Evolutionary conservation across 768 basidiomycete genomes (phyloP).

Genomic region (Rhizopogon sp.): DNA sequence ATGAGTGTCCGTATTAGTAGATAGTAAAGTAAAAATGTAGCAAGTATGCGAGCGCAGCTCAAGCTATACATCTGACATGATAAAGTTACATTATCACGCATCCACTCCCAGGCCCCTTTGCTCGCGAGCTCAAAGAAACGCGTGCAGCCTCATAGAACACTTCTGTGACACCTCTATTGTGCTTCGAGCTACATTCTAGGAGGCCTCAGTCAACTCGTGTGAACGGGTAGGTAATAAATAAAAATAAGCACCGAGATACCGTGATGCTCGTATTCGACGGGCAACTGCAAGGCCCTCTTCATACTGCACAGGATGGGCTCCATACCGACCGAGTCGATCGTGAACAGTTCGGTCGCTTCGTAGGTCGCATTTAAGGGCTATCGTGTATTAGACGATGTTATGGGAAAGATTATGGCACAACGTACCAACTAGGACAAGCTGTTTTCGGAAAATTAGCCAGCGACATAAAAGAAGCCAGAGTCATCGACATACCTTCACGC

Average conservation of each 20-base stretch:
- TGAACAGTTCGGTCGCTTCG: slow-evolving; percentile 73
- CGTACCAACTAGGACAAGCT: slow-evolving; percentile 89
- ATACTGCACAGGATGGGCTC: slow-evolving; percentile 75
- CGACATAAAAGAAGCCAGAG: slow-evolving; percentile 3
- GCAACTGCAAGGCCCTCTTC: slow-evolving; percentile 89
- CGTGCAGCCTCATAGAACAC: slow-evolving; percentile 91
- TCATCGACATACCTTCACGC: slow-evolving; percentile 69
- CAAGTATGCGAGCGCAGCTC: not conserved
- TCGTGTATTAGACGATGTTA: not conserved
- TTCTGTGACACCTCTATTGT: slow-evolving; percentile 90
- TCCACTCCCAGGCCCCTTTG: slow-evolving; percentile 55
- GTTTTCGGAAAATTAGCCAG: slow-evolving; percentile 4
- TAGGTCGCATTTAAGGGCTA: slow-evolving; percentile 94
- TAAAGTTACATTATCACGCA: slow-evolving; percentile 52
- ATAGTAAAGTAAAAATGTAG: slow-evolving; percentile 1
- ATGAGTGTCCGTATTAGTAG: not conserved
- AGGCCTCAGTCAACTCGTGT: not conserved
- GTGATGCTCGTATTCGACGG: slow-evolving; percentile 84
- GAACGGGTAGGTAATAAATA: not conserved
- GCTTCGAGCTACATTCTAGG: slow-evolving; percentile 94
- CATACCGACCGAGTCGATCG: slow-evolving; percentile 69
- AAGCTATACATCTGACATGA: not conserved
- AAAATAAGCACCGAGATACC: slow-evolving; percentile 77
- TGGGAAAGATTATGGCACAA: slow-evolving; percentile 9
- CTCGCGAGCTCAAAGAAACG: slow-evolving; percentile 70